Conservation (phyloP, 345 rosid species). For the Melaleuca alternifolia region DNA sequence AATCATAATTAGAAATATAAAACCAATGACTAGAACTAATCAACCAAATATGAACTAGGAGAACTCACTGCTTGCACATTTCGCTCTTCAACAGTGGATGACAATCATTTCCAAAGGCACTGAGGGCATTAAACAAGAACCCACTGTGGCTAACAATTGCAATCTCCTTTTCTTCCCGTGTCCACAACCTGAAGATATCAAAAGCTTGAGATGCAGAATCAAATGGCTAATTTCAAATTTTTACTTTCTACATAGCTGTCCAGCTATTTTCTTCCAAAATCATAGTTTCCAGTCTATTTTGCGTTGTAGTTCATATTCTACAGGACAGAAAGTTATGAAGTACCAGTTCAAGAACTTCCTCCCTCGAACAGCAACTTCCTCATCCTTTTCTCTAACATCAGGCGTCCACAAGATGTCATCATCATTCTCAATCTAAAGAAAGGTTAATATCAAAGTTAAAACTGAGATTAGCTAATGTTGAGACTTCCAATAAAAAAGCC, state of each 20-base stretch:
- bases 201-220: neutral
- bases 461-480: neutral
- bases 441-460: neutral
- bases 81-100: conserved; percentile 4
- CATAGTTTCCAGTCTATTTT: neutral
- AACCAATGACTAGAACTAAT: neutral
- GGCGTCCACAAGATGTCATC: conserved; percentile 56
- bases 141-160: conserved; percentile 71
- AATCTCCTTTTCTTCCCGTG: conserved; percentile 70
- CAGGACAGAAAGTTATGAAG: neutral
- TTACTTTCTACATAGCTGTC: neutral
- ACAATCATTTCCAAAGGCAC: conserved; percentile 30
- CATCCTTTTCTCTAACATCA: conserved; percentile 31
- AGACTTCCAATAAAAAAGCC: neutral
- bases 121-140: conserved; percentile 44
- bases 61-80: conserved; percentile 25
- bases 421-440: conserved; percentile 50
- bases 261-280: neutral
- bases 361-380: conserved; percentile 55
- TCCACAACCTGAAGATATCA: conserved; percentile 42
- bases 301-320: neutral
- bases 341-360: conserved; percentile 49
- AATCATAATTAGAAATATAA: neutral
- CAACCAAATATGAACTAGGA: neutral
- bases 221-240: neutral